Conservation (phyloP, 345 rosid species). For the Bruguiera parviflora region DNA sequence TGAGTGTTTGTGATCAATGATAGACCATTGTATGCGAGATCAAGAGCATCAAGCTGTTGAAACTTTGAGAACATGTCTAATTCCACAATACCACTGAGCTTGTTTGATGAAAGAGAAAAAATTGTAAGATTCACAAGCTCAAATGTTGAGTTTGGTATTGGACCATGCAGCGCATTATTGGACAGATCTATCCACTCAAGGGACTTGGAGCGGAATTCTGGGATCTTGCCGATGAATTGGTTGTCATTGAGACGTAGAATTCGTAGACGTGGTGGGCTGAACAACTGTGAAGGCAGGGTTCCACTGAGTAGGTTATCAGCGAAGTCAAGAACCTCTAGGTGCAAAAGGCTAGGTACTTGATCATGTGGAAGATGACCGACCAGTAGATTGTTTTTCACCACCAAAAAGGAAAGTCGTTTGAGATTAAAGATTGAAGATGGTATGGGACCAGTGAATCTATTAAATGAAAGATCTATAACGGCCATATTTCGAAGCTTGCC, state of each 20-base stretch:
- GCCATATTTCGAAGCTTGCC: slow-evolving; percentile 4
- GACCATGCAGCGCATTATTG: slow-evolving; percentile 17
- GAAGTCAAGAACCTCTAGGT: not conserved
- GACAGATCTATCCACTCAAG: not conserved
- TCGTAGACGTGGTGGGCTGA: slow-evolving; percentile 6
- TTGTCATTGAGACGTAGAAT: not conserved
- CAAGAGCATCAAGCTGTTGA: not conserved
- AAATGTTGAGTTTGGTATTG: not conserved
- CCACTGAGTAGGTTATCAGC: slow-evolving; percentile 10
- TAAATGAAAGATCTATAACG: not conserved
- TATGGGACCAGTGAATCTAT: slow-evolving; percentile 20
- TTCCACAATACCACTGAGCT: slow-evolving; percentile 17
- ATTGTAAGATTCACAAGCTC: slow-evolving; percentile 12
- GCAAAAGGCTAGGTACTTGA: not conserved
- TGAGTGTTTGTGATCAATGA: not conserved
- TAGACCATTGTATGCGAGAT: slow-evolving; percentile 15
- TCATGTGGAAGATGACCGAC: not conserved
- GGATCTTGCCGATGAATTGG: slow-evolving; percentile 13
- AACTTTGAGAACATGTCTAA: slow-evolving; percentile 18
- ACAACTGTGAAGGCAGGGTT: slow-evolving; percentile 20
- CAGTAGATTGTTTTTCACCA: not conserved
- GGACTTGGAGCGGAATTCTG: slow-evolving; percentile 2
- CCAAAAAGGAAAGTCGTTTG: not conserved
- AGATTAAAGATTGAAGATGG: slow-evolving; percentile 15
- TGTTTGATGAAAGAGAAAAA: slow-evolving; percentile 21